A percentile compares a stretch with the other conserved stretches of the same genome.
phyloP scores from a whole-genome alignment of 192 early-diverging fungal species.

The Rhizophagus prolifer region DNA sequence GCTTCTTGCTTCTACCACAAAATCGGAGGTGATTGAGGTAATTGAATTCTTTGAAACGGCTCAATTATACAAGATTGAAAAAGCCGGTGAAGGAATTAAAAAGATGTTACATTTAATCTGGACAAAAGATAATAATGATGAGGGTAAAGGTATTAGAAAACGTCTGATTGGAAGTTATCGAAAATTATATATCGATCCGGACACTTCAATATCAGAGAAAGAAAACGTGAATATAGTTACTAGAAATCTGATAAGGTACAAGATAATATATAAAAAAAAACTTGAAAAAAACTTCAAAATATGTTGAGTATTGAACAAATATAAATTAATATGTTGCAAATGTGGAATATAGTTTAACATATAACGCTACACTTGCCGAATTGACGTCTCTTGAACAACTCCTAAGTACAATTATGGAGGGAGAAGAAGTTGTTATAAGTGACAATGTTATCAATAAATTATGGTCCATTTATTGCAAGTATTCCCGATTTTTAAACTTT shows the following conservation, averaged over 20 bases:
- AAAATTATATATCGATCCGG: constrained; percentile 73
- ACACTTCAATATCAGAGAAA: constrained; percentile 47
- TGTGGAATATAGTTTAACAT: constrained; percentile 66
- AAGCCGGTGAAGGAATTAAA: constrained; percentile 77
- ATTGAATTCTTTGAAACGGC: constrained; percentile 94
- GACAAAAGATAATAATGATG: constrained; percentile 69
- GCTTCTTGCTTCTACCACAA: constrained; percentile 85
- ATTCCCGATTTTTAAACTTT: background rate
- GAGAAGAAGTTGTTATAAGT: constrained; percentile 56
- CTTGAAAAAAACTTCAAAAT: background rate
- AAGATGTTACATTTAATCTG: constrained; percentile 97
- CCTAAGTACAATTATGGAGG: constrained; percentile 73
- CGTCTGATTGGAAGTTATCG: constrained; percentile 78
- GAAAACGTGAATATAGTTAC: constrained; percentile 68
- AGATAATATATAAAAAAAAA: background rate
- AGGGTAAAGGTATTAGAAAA: constrained; percentile 68
- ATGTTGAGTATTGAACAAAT: background rate
- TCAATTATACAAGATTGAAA: constrained; percentile 82
- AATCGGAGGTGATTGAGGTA: constrained; percentile 91
- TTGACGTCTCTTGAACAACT: constrained; percentile 94
- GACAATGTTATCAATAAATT: constrained; percentile 72
- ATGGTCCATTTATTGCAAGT: constrained; percentile 76
- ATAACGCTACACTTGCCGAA: constrained; percentile 86
- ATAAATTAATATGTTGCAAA: background rate
- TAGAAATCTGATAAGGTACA: constrained; percentile 62